Evolutionary conservation across 257 asterid genomes (phyloP), one percentile per base, ranked within the genome.

Genomic region (Rubia yunnanensis): DNA sequence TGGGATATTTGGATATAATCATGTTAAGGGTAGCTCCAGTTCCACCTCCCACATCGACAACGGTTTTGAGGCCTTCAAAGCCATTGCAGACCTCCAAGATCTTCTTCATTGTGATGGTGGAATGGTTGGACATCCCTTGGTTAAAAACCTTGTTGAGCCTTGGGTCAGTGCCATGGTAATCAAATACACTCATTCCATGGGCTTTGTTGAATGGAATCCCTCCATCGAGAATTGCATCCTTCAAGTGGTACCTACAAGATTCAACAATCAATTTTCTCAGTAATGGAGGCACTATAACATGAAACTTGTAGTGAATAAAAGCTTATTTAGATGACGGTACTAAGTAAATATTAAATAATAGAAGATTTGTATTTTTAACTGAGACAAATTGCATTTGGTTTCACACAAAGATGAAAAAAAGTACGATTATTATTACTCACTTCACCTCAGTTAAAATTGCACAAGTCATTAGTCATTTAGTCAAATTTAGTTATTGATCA

Each of bases 21-120:
- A 83, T 85, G 32, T 65, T 81, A 7, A 92, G 83, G 0, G 94
- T 81, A 10, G 89, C 92, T 10, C 97, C 96, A 0, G 72, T 84
- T 26, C 96, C 96, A 27, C 98, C 96, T 23, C 96, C 97, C 49
- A 92, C 96, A 71, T 89, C 96, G 14, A 89, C 95, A 34, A 92
- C 75, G 7, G 89, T 76, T 0, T 71, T 72, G 7, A 92, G 80
- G 28, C 89, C 91, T 27, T 80, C 81, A 41, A 92, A 92, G 0
- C 98, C 97, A 0, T 71, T 36, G 67, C 89, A 92, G 0, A 65
- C 79, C 1, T 87, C 85, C 0, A 92, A 84, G 64, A 87, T 79
- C 70, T 82, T 85, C 76, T 84, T 89, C 91, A 85, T 84, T 15
- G 85, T 59, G 13, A 89, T 80, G 23, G 91, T 85, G 26, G 96